phyloP scores from a whole-genome alignment of 495 filamentous ascomycete genomes.

The Oleoguttula mirabilis region DNA sequence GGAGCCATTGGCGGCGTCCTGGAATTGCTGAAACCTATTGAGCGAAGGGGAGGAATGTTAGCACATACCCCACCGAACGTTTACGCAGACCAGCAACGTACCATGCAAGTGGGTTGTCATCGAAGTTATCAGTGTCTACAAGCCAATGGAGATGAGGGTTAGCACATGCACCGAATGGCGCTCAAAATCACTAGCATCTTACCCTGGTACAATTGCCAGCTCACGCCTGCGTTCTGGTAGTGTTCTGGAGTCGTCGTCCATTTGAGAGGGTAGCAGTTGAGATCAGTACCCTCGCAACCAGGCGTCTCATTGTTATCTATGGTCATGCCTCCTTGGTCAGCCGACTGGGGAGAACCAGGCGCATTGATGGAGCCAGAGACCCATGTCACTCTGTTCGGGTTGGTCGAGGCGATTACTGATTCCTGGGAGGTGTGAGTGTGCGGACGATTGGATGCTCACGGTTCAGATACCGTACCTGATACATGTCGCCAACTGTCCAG shows the following conservation, averaged over 20 bases:
- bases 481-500: conserved; percentile 46
- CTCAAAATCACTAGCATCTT: too few relatives aligned
- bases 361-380: conserved; percentile 42
- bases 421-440: too few relatives aligned
- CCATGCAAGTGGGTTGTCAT: conserved; percentile 42
- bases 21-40: conserved; percentile 44
- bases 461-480: too few relatives aligned
- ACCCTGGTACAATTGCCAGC: too few relatives aligned
- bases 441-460: too few relatives aligned
- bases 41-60: too few relatives aligned
- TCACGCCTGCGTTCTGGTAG: conserved; percentile 41
- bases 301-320: conserved; percentile 47
- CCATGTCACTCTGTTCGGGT: conserved; percentile 45
- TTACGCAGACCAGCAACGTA: too few relatives aligned
- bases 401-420: conserved; percentile 41
- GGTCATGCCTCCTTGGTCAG: conserved; percentile 38
- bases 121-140: conserved; percentile 44
- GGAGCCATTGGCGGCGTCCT: conserved; percentile 31
- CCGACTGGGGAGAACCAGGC: conserved; percentile 37
- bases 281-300: conserved; percentile 34
- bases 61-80: too few relatives aligned
- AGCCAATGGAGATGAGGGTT: too few relatives aligned
- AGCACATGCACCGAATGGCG: too few relatives aligned
- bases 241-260: conserved; percentile 44
- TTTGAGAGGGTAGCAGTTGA: conserved; percentile 43